Evolutionary conservation across 805 yeast species (phyloP), one percentile per base, ranked within the genome.

Genomic region (Naumovozyma baii): DNA sequence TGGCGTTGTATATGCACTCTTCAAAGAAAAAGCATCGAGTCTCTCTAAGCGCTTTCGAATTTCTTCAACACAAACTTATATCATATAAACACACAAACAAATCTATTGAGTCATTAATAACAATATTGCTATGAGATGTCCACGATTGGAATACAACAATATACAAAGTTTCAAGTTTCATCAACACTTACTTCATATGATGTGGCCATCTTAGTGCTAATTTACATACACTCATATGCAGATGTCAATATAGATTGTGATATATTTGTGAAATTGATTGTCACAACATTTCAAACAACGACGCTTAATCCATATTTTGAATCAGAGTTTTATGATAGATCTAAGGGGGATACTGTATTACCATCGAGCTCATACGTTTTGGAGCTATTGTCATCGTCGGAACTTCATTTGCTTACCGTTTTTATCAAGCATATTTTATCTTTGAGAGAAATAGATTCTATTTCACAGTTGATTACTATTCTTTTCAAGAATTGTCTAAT

Each of bases 111-210:
- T n/a, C n/a, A n/a, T n/a, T n/a, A n/a, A n/a, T n/a, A n/a, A 22
- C 26, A 22, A 10, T 7, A 22, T 7, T 7, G 26, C 7, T 22
- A 22, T 7, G 26, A 22, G 10, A 22, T 22, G 26, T 22, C 26
- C 26, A 7, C 10, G 7, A 7, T 10, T 22, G 9, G 31, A 5
- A 5, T 29, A 5, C 31, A 8, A 8, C 5, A 29, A 9, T 14
- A 29, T 8, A 29, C 14, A 9, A 14, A n/a, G 14, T 29, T 29
- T n/a, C 15, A 29, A 29, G 15, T 29, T 12, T 5, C 22, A 5
- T 36, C 44, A 16, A 28, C 41, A 2, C 35, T 56, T 9, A 46
- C 55, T 8, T 59, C 62, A 3, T 48, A 55, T 41, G 62, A 58
- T 28, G 41, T 58, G 3, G 38, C 53, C 1, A 36, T 52, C 3